Evolutionary conservation across 306 rosid species (phyloP).

Genomic region (Carpinus viminea): DNA sequence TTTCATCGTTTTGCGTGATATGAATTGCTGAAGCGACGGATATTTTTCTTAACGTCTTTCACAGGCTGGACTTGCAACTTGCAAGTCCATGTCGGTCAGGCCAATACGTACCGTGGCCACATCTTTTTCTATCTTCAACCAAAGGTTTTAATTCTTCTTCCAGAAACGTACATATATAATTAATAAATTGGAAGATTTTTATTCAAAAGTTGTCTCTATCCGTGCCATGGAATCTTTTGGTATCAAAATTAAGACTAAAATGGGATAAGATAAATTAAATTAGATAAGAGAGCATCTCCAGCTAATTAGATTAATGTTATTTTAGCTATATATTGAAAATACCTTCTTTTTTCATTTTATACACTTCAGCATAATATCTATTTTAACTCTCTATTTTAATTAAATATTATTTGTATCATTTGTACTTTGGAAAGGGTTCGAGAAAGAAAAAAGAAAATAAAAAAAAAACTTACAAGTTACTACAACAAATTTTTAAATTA

Average conservation of each 20-base stretch:
- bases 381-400: no score
- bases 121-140: neutral
- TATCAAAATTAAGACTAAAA: neutral
- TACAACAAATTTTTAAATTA: no score
- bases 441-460: no score
- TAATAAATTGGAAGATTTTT: neutral
- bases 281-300: no score
- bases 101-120: neutral
- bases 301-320: no score
- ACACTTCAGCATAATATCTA: no score
- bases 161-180: neutral
- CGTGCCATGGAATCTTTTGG: neutral
- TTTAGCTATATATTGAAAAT: no score
- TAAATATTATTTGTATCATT: no score
- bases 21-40: neutral
- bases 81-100: neutral
- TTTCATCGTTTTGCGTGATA: neutral
- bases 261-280: neutral
- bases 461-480: no score
- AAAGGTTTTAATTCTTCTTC: neutral
- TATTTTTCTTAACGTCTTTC: neutral
- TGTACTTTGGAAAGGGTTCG: no score
- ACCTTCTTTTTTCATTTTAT: no score
- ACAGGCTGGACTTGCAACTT: neutral
- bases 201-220: neutral